phyloP scores from a whole-genome alignment of 164 flowering plant genomes.

The Stephania yunnanensis region DNA sequence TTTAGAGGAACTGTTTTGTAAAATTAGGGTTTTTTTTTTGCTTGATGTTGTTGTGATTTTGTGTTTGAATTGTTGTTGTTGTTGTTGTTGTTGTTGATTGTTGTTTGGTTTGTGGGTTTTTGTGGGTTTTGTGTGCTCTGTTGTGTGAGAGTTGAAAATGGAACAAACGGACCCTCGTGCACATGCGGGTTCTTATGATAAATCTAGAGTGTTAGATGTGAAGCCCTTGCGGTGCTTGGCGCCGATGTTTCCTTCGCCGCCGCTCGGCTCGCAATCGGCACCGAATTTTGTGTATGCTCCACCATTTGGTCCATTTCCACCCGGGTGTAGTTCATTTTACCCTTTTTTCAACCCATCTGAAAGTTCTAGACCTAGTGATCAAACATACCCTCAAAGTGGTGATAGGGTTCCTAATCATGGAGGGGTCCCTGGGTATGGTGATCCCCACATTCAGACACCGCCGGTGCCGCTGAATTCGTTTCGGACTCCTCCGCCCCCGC shows the following conservation, averaged over 20 bases:
- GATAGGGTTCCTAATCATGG: slow-evolving; percentile 12
- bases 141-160: not conserved
- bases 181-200: slow-evolving; percentile 34
- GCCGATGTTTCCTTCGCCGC: slow-evolving; percentile 57
- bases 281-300: slow-evolving; percentile 44
- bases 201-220: slow-evolving; percentile 59
- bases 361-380: slow-evolving; percentile 23
- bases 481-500: slow-evolving; percentile 24
- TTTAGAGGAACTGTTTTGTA: not conserved
- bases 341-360: slow-evolving; percentile 39
- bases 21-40: not conserved
- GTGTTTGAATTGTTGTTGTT: not conserved
- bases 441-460: slow-evolving; percentile 6
- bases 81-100: not conserved
- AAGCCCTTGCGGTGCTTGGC: slow-evolving; percentile 59
- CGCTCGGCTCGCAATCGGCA: slow-evolving; percentile 27
- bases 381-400: slow-evolving; percentile 18
- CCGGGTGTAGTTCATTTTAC: slow-evolving; percentile 51
- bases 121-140: not conserved
- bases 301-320: slow-evolving; percentile 57
- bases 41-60: not conserved
- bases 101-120: not conserved
- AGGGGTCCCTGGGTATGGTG: slow-evolving; percentile 11
- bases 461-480: slow-evolving; percentile 26
- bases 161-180: not conserved